Evolutionary conservation across 192 early-diverging fungal species (phyloP), one percentile per base, ranked within the genome.

Genomic region (Umbelopsis sp.): DNA sequence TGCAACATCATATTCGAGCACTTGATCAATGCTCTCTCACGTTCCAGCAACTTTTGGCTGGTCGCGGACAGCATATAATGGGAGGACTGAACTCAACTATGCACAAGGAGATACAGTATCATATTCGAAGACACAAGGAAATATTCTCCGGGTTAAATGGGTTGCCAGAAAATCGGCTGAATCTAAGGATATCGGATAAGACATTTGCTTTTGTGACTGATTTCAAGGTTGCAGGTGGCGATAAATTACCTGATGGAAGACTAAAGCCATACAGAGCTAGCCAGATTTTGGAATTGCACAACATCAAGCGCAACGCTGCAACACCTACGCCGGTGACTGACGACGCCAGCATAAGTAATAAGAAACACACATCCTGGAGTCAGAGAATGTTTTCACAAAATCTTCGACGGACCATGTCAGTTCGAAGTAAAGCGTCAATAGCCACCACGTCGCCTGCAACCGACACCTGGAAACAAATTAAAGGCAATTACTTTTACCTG

Each of bases 1-100:
- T 61, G 55, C 55, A 61, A 30, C 55, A 61, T 18, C 55, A 61
- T 61, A 61, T 61, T 27, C 55, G 55, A 35, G 55, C 55, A 37
- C 35, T 61, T 13, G 55, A 61, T 61, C 27, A 61, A 16, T 61
- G 55, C 55, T 61, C 55, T 37, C 25, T 61, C 9, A 61, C 55
- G 2, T 61, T 61, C 18, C 55, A 61, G 12, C 30, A 33, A 27
- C 33, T 61, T 12, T n/a, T 61, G 18, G 55, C 55, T 35, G 55
- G 55, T 33, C 55, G 55, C 30, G 55, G 55, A n/a, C 30, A 61
- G 27, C 55, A 61, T 35, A 61, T 61, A 1, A 61, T 61, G 55
- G 55, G 55, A 33, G 55, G 55, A 12, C 16, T 61, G 3, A 61
- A 61, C 30, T 61, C 55, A n/a, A 61, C 55, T 8, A 61, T 61